Conservation (phyloP, 305 asterid species). For the Fraxinus paxiana region DNA sequence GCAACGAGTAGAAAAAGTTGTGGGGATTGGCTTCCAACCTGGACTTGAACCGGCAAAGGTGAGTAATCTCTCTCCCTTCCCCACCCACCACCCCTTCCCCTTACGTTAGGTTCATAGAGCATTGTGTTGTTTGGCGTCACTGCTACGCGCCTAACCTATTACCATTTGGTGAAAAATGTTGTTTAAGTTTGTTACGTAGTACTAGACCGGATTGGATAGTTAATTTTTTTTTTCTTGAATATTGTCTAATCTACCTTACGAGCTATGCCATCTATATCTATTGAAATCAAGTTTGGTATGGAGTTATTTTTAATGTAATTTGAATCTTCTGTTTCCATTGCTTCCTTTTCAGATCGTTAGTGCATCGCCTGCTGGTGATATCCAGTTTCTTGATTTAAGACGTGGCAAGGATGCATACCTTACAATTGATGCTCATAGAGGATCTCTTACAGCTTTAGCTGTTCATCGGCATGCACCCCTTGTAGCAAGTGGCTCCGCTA, state of each 20-base stretch:
- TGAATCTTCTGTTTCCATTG: background rate
- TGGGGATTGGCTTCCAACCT: slow-evolving; percentile 95
- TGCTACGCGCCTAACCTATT: background rate
- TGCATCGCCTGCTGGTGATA: slow-evolving; percentile 94
- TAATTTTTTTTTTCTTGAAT: background rate
- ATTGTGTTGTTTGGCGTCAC: background rate
- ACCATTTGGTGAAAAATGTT: background rate
- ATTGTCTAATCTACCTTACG: background rate
- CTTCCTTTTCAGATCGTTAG: slow-evolving; percentile 62
- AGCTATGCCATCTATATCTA: background rate
- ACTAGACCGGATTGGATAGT: background rate
- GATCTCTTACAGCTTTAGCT: slow-evolving; percentile 91
- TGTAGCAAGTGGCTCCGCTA: slow-evolving; percentile 96
- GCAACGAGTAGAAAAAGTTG: slow-evolving; percentile 53
- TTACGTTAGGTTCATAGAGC: background rate
- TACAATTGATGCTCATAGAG: slow-evolving; percentile 91
- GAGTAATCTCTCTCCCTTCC: slow-evolving; percentile 1
- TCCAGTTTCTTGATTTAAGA: slow-evolving; percentile 91
- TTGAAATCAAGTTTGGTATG: background rate
- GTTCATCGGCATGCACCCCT: slow-evolving; percentile 97
- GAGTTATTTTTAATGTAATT: background rate
- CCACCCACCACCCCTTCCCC: background rate
- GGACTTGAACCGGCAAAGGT: slow-evolving; percentile 97
- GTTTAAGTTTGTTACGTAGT: background rate
- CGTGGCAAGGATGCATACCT: slow-evolving; percentile 52